Conservation (phyloP, 176 grass and related monocot species). For the Panicum miliaceum region DNA sequence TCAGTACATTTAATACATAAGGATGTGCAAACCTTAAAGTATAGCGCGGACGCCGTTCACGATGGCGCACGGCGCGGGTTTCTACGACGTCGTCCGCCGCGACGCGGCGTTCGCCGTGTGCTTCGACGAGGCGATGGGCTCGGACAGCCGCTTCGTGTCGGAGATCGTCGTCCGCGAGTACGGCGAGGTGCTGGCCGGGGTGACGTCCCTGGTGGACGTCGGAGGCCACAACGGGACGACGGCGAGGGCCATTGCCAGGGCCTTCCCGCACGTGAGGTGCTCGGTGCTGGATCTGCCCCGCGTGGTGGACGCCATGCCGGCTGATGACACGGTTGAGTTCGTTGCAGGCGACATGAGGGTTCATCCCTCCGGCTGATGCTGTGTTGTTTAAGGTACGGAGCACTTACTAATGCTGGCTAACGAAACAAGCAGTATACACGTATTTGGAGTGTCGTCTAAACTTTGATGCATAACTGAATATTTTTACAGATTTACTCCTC, state of each 20-base stretch:
- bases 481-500: too few species aligned
- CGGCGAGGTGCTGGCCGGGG: not conserved
- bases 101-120: not conserved
- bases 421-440: too few species aligned
- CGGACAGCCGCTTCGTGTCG: constrained; percentile 3
- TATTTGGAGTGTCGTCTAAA: too few species aligned
- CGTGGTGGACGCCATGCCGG: not conserved
- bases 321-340: not conserved
- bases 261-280: constrained; percentile 15
- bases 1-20: too few species aligned
- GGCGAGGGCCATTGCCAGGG: constrained; percentile 23
- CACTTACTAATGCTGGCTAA: too few species aligned
- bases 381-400: not conserved
- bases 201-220: constrained; percentile 7
- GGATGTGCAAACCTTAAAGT: too few species aligned
- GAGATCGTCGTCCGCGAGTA: constrained; percentile 6
- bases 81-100: not conserved
- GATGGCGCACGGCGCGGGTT: constrained; percentile 1
- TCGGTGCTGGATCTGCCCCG: constrained; percentile 16
- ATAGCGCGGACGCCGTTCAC: not conserved
- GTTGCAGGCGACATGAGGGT: constrained; percentile 9
- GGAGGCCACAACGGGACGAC: not conserved
- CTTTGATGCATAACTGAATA: not conserved
- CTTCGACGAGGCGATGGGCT: not conserved
- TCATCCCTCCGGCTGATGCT: not conserved